Base-by-base conservation (phyloP, 805 yeast species). In the Yarrowia divulgata region DNA sequence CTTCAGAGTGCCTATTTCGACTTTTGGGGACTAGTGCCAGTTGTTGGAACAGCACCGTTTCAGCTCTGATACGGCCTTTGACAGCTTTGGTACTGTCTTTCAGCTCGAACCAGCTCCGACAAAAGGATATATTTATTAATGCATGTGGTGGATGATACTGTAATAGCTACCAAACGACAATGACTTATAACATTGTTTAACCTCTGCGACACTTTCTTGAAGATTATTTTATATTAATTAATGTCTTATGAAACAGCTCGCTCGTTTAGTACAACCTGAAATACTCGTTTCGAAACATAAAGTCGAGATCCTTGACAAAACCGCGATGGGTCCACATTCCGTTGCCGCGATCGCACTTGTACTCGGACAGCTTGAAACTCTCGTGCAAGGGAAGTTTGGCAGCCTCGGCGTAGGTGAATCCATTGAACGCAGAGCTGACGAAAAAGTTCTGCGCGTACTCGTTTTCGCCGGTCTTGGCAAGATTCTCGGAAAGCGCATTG, bases 391-490 rank as follows among this genome's bases (percentile, higher is more conserved):
- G 62, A 37, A 40, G 14, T 8, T 32, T 16, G 9, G 62, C 62
- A 39, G 62, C 23, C 37, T 55, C 46, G 16, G 37, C 8, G 62
- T 55, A 55, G 1, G 62, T 39, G 37, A 55, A 55, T 4, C 62
- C 62, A 18, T 55, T 55, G 62, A 40, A 55, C 37, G 62, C 62
- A 3, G 45, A 39, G 19, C 40, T 46, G 23, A 55, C 16, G 46
- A 39, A 55, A 29, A 55, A 55, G 46, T 55, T 55, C 62, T 39
- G 45, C 48, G 40, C 40, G 62, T 55, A 55, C 62, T 55, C 62
- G 46, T 55, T 55, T 37, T 55, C 62, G 19, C 37, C 62, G 3
- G 62, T 55, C 37, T 40, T 39, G 48, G 62, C 62, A 29, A 55
- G 40, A 37, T 39, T 55, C 37, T 55, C 62, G 4, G 62, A 55